Evolutionary conservation across 352 stramenopile species (phyloP).

Genomic region (Phytophthora brassicae): DNA sequence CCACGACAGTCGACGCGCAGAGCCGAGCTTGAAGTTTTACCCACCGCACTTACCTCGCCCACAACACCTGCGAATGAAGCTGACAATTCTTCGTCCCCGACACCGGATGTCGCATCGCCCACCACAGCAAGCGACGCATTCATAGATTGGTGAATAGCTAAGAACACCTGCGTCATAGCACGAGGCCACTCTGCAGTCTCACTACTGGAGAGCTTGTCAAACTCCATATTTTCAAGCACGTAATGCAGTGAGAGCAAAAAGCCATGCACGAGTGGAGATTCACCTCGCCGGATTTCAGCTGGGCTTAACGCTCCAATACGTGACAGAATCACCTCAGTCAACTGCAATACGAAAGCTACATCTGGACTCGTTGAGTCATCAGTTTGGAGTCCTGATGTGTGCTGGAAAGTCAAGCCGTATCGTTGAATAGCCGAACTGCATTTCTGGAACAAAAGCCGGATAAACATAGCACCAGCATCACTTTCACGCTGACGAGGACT

Average conservation of each 20-base stretch:
- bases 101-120: constrained; percentile 69
- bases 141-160: constrained; percentile 62
- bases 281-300: constrained; percentile 36
- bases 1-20: constrained; percentile 79
- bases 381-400: neutral
- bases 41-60: constrained; percentile 62
- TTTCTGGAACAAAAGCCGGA: constrained; percentile 74
- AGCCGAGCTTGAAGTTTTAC: constrained; percentile 50
- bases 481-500: constrained; percentile 83
- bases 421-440: constrained; percentile 51
- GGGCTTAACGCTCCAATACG: constrained; percentile 38
- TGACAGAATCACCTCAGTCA: constrained; percentile 50
- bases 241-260: constrained; percentile 77
- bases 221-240: constrained; percentile 65
- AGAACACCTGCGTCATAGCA: constrained; percentile 53
- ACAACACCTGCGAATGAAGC: constrained; percentile 66
- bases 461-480: constrained; percentile 84
- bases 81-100: constrained; percentile 63
- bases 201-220: constrained; percentile 32
- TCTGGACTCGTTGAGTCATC: constrained; percentile 20
- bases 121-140: constrained; percentile 66
- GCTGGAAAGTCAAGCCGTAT: constrained; percentile 40
- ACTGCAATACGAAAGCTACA: constrained; percentile 58
- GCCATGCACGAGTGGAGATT: constrained; percentile 75
- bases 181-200: constrained; percentile 43